Evolutionary conservation across 2,329 filamentous ascomycete genomes (phyloP).

Genomic region (Graphiopsis chlorocephala): DNA sequence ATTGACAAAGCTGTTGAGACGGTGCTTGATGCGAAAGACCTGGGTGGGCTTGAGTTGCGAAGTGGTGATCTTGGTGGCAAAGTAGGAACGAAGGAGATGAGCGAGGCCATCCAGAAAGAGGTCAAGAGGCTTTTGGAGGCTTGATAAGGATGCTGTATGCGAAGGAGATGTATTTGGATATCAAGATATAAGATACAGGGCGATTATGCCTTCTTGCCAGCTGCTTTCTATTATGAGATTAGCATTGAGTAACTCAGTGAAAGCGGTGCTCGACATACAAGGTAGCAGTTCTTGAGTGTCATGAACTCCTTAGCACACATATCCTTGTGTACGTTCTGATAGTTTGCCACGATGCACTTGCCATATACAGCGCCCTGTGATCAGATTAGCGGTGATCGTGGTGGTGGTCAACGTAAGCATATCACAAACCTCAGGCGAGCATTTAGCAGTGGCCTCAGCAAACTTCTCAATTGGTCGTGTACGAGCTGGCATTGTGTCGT

Average conservation of each 20-base stretch:
- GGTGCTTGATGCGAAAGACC: conserved; percentile 53
- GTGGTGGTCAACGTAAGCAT: background rate
- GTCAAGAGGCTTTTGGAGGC: conserved; percentile 26
- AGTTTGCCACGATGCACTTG: conserved; percentile 86
- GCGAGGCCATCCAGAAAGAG: conserved; percentile 37
- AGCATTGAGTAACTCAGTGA: background rate
- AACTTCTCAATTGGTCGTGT: conserved; percentile 67
- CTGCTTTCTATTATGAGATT: conserved; percentile 24
- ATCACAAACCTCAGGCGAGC: conserved; percentile 59
- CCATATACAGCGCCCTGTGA: conserved; percentile 77
- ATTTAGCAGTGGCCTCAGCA: conserved; percentile 63
- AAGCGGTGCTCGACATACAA: conserved; percentile 45
- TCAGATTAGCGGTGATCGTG: conserved; percentile 11
- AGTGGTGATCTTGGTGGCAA: conserved; percentile 56
- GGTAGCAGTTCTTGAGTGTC: conserved; percentile 79
- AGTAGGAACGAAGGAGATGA: conserved; percentile 43
- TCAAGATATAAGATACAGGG: background rate
- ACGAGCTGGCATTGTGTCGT: conserved; percentile 40
- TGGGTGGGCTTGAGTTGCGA: conserved; percentile 50
- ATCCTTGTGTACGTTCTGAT: conserved; percentile 85
- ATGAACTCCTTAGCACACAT: conserved; percentile 86
- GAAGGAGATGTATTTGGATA: background rate
- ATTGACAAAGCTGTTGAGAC: conserved; percentile 53
- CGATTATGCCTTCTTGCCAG: conserved; percentile 27
- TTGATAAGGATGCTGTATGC: background rate